Evolutionary conservation across 805 yeast genomes (phyloP), one percentile per base, ranked within the genome.

Genomic region (Trichomonascus vanleenenianus): DNA sequence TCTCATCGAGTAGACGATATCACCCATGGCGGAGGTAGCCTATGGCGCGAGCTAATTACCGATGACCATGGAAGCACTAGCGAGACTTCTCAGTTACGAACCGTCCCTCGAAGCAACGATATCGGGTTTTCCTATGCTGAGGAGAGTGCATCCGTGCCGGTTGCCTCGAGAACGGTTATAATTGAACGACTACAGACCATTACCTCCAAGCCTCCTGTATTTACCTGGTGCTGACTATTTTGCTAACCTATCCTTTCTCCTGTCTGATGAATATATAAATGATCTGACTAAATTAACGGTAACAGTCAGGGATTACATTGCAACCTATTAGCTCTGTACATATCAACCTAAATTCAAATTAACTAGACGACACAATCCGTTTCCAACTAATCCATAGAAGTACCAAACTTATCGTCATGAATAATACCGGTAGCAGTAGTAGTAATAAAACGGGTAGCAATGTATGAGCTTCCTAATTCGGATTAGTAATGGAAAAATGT

Each of bases 151-250:
- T 51, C 52, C 34, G 53, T 43, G 8, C 41, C 47, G 12, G 45
- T 48, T 3, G 63, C 64, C 8, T 62, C 70, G 1, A 71, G 72
- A 52, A 66, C 61, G 36, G 85, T 79, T 2, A 71, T 81, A 2
- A 74, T 80, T 3, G 87, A 81, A 58, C 61, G 84, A 42, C 55
- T 81, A 22, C 79, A 77, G 53, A 70, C 74, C 12, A 81, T 74
- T 2, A 66, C 68, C 6, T 65, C 74, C 3, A 74, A 68, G 49
- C 78, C 82, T 0, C 85, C 87, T 0, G 76, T 81, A 1, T 79
- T 81, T 50, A 78, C 85, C 1, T 81, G 85, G 78, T 81, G 85
- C 54, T 79, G 49, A 52, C 10, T n/a, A 35, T n/a, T n/a, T n/a
- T n/a, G n/a, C n/a, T n/a, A n/a, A n/a, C n/a, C n/a, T n/a, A n/a